phyloP scores from a whole-genome alignment of 164 flowering plant species.

The Platanus orientalis region DNA sequence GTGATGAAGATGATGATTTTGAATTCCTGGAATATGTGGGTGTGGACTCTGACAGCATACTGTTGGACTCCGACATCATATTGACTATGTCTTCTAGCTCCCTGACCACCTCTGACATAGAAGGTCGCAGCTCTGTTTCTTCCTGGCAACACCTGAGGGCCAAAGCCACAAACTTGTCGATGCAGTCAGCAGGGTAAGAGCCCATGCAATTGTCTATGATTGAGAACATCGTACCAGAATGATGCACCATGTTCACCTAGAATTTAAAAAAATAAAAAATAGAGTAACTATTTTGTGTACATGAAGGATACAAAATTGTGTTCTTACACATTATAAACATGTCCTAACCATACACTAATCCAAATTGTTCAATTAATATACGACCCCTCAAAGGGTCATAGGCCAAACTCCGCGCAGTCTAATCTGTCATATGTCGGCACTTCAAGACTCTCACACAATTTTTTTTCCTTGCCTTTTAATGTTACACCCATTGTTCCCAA shows the following conservation, averaged over 20 bases:
- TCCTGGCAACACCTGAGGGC: conserved; percentile 26
- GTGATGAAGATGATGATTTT: background rate
- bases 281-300: background rate
- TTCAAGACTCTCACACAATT: no score
- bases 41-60: background rate
- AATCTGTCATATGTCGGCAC: no score
- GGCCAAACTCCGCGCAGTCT: no score
- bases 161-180: conserved; percentile 15
- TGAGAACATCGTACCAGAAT: conserved; percentile 16
- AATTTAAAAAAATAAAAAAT: background rate
- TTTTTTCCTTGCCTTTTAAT: no score
- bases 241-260: conserved; percentile 18
- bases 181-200: conserved; percentile 20
- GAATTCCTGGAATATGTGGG: background rate
- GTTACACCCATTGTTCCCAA: no score
- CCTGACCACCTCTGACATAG: conserved; percentile 25
- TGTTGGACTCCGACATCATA: conserved; percentile 11
- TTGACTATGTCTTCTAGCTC: conserved; percentile 16
- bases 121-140: conserved; percentile 17
- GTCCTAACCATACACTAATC: no score
- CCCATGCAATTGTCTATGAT: conserved; percentile 20
- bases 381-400: no score
- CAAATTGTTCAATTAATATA: no score
- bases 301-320: background rate
- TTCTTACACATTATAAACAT: background rate